Percentiles rank a stretch among this genome's conserved stretches.
Conservation (phyloP, 495 filamentous ascomycete species). For the Peziza echinospora region DNA sequence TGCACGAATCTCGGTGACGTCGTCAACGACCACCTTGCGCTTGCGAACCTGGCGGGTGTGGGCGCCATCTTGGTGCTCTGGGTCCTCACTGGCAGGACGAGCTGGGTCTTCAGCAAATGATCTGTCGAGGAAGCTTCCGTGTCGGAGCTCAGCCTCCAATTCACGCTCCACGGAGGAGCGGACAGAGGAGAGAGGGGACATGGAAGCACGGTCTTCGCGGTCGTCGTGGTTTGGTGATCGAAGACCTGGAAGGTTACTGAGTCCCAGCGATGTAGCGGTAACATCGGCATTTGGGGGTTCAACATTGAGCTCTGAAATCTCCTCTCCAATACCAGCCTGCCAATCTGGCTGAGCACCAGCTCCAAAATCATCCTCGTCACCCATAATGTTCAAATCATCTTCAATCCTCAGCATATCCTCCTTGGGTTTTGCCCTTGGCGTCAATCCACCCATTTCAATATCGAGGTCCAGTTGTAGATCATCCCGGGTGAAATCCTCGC, state of each 20-base stretch:
- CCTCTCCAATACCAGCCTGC: slow-evolving; percentile 8
- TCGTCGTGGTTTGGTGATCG: slow-evolving; percentile 3
- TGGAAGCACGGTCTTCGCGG: slow-evolving; percentile 25
- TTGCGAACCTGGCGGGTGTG: slow-evolving; percentile 27
- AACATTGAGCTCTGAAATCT: slow-evolving; percentile 8
- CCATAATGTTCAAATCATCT: slow-evolving; percentile 31
- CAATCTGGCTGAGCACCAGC: slow-evolving; percentile 28
- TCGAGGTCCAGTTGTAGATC: slow-evolving; percentile 25
- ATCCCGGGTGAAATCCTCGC: slow-evolving; percentile 55
- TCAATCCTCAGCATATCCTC: slow-evolving; percentile 8
- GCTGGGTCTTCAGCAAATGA: slow-evolving; percentile 24
- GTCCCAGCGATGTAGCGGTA: slow-evolving; percentile 2
- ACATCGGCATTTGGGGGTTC: slow-evolving; percentile 1
- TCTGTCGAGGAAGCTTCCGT: slow-evolving; percentile 26
- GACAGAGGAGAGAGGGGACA: slow-evolving; percentile 45
- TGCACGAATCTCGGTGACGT: slow-evolving; percentile 24
- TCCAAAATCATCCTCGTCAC: slow-evolving; percentile 41
- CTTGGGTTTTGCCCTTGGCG: slow-evolving; percentile 12
- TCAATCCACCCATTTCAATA: slow-evolving; percentile 14
- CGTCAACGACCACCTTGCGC: slow-evolving; percentile 19
- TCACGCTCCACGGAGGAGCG: slow-evolving; percentile 29
- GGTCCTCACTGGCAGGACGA: slow-evolving; percentile 30
- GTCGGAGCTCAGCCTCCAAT: slow-evolving; percentile 32
- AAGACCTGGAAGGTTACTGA: neutral
- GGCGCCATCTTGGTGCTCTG: slow-evolving; percentile 31